A percentile compares a stretch with the other conserved stretches of the same genome.
These are phyloP conservation scores for Mimosa pudica DNA, from an alignment of 306 rosid genomes.

Conservation along the genomic window DNA sequence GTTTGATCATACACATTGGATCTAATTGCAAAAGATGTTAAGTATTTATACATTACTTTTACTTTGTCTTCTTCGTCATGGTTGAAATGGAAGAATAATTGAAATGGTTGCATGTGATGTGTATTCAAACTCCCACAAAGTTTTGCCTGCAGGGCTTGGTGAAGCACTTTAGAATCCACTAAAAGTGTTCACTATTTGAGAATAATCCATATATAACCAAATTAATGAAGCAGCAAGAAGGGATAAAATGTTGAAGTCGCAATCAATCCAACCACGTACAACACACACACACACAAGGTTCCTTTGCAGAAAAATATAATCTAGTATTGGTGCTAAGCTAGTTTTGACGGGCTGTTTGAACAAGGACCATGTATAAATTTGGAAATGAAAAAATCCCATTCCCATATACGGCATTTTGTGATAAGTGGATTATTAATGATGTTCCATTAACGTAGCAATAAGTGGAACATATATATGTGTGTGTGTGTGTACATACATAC, in stretches of 20 bases:
- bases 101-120: background rate
- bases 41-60: background rate
- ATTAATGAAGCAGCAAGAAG: background rate
- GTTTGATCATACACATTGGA: background rate
- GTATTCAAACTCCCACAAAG: background rate
- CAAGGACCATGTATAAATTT: background rate
- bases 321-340: background rate
- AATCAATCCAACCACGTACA: background rate
- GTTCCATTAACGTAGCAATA: background rate
- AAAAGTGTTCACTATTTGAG: background rate
- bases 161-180: conserved; percentile 9
- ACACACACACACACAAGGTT: background rate
- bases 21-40: background rate
- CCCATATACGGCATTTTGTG: background rate
- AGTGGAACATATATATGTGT: background rate
- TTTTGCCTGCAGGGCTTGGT: background rate
- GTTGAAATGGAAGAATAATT: conserved; percentile 1
- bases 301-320: background rate
- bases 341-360: background rate
- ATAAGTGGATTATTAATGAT: background rate
- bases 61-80: background rate
- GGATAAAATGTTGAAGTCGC: background rate
- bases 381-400: background rate
- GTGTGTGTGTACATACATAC: too few relatives aligned
- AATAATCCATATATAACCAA: background rate